Evolutionary conservation across 106 monocot species (phyloP), one percentile per base, ranked within the genome.

Genomic region (Iris macrosiphon): DNA sequence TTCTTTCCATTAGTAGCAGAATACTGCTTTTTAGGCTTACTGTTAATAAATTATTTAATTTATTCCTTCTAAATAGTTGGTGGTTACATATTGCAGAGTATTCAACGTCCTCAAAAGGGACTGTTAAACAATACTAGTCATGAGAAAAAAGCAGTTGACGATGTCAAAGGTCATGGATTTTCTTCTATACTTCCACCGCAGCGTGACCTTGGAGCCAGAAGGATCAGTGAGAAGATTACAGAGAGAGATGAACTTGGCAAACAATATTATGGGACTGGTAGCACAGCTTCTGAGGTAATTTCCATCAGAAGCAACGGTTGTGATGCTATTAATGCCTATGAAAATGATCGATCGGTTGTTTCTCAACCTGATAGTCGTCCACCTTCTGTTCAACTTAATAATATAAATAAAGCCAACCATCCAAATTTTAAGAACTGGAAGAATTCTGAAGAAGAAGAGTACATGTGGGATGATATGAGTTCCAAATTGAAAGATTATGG

Each of bases 401-500:
- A 34, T 49, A 49, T 19, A 9, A 48, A 67, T 58, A 15, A 40
- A 59, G 27, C 17, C 28, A 57, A 33, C 26, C 19, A 60, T 11
- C 25, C 34, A 9, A 3, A 58, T 52, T 62, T 74, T 43, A 70
- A 65, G 34, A 98, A 52, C 59, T 98, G 96, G 96, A 90, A 98
- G 70, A 80, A 87, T 54, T 80, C 96, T 38, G 96, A 90, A 57
- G 96, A 90, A 46, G 96, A 98, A 67, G 90, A 98, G 44, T 98
- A 80, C 43, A 77, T 78, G 61, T 98, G 96, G 96, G 90, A 87
- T 75, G 82, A 86, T 50, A 29, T 49, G 27, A 31, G 46, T 58
- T 38, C 47, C 25, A 47, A 57, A 43, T 65, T 44, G 22, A 27
- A 21, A 24, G 65, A 45, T 54, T 53, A 65, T 65, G 65, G 54